Percentiles rank a stretch among this genome's conserved stretches.
Conservation (phyloP, 768 basidiomycete genomes). For the Termitomyces sp. region DNA sequence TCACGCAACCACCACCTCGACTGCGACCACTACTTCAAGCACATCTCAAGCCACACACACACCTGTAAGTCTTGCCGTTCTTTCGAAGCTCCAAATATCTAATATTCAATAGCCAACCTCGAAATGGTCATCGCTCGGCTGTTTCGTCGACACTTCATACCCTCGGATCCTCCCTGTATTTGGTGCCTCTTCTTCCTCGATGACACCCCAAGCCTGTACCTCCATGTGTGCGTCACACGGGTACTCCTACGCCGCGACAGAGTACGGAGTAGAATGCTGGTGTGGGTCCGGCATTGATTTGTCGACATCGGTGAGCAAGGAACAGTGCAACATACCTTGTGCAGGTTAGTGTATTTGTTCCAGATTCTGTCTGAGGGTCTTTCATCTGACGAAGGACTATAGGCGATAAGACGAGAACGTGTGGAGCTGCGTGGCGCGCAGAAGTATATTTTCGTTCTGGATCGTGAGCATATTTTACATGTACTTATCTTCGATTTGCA, state of each 20-base stretch:
- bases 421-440: conserved; percentile 32
- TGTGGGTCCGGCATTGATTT: conserved; percentile 27
- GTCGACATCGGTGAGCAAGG: conserved; percentile 20
- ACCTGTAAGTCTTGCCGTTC: conserved; percentile 1
- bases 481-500: background rate
- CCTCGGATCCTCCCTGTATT: conserved; percentile 28
- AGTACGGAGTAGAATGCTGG: conserved; percentile 32
- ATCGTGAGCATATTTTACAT: background rate
- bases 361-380: background rate
- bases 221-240: conserved; percentile 24
- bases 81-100: conserved; percentile 5
- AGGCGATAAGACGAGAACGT: conserved; percentile 27
- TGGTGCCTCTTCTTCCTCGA: conserved; percentile 15
- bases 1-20: conserved; percentile 1
- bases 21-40: conserved; percentile 6
- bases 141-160: conserved; percentile 26
- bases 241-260: conserved; percentile 31
- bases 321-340: conserved; percentile 29
- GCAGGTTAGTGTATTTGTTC: conserved; percentile 23
- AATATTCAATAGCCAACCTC: conserved; percentile 4
- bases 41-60: conserved; percentile 8
- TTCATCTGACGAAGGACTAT: conserved; percentile 1
- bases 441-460: conserved; percentile 22
- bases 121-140: conserved; percentile 29
- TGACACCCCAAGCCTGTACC: conserved; percentile 31